Evolutionary conservation across 371 early-diverging fungal species (phyloP).

Genomic region (Gilbertella persicaria): DNA sequence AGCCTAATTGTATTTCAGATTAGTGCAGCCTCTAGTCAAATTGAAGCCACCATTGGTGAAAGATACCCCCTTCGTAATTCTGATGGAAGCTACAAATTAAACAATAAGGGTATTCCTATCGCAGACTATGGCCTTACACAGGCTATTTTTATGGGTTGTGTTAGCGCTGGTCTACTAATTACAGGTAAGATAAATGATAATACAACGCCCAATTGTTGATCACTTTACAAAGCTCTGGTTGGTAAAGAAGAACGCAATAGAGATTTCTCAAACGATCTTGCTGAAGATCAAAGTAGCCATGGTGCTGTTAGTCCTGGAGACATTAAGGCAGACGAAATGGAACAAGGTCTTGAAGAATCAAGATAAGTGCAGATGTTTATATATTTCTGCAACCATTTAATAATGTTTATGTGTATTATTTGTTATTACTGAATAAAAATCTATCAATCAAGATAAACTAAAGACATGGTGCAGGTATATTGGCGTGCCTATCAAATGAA

Average conservation of each 20-base stretch:
- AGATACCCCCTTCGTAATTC: constrained; percentile 35
- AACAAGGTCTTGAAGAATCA: constrained; percentile 22
- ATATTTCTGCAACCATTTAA: not conserved
- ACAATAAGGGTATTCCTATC: constrained; percentile 43
- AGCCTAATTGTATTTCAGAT: constrained; percentile 30
- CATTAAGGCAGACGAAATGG: constrained; percentile 22
- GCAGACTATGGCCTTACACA: constrained; percentile 70
- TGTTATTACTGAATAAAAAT: too few species aligned
- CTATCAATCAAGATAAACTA: too few species aligned
- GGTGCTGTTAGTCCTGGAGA: constrained; percentile 27
- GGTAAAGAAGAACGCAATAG: constrained; percentile 49
- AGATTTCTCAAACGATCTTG: constrained; percentile 35
- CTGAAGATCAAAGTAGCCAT: constrained; percentile 27
- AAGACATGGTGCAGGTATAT: too few species aligned
- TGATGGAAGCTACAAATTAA: constrained; percentile 33
- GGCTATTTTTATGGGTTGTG: constrained; percentile 64
- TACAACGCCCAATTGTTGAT: not conserved
- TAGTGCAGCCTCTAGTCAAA: constrained; percentile 66
- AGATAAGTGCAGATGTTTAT: too few species aligned
- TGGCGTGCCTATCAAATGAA: too few species aligned
- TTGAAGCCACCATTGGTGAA: constrained; percentile 68
- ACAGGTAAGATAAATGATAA: constrained; percentile 24
- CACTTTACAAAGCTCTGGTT: constrained; percentile 24
- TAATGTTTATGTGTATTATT: not conserved
- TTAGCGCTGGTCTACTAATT: constrained; percentile 45